Base-by-base conservation (phyloP, 176 grass and related monocot species). In the Triticum timopheevii region DNA sequence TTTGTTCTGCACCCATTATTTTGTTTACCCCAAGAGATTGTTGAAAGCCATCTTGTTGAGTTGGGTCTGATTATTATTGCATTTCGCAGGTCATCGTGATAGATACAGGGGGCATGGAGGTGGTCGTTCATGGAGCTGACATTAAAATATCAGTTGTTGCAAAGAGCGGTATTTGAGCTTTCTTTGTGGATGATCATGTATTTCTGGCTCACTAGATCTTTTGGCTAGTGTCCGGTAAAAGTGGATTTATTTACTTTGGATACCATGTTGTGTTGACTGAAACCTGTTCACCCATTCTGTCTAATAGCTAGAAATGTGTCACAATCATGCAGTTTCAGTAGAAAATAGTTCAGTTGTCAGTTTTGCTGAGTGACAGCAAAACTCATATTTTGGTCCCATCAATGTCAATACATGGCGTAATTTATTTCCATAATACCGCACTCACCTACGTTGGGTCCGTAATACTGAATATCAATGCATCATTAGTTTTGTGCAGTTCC, bases 61-160 rank as follows among this genome's bases (percentile, higher is more conserved):
- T 85, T 73, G 69, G 40, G 36, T 65, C 62, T 65, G 20, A 79
- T 45, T 85, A 63, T 87, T 65, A 27, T 34, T 73, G 85, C 65
- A 76, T 74, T 88, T 85, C 79, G 82, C 85, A 92, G 96, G 93
- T 76, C 80, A 85, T 66, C 88, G 96, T 80, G 96, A 98, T 84
- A 91, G 93, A 86, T 84, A 91, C 68, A 89, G 89, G 80, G 93
- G 88, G n/a, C 85, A 78, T 78, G 92, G 96, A 59, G 81, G 90
- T 87, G 88, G 90, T 11, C 84, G 93, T 7, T 76, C 70, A 11
- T 91, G 92, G 92, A 96, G 86, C 86, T 96, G 86, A 96, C 72
- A 36, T 80, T 70, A 35, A 83, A 34, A 82, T 65, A 3, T 34
- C 73, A 64, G 19, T 44, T 84, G 50, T 45, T 66, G 54, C 76